Evolutionary conservation across 306 rosid genomes (phyloP), one percentile per base, ranked within the genome.

Genomic region (Begonia masoniana): DNA sequence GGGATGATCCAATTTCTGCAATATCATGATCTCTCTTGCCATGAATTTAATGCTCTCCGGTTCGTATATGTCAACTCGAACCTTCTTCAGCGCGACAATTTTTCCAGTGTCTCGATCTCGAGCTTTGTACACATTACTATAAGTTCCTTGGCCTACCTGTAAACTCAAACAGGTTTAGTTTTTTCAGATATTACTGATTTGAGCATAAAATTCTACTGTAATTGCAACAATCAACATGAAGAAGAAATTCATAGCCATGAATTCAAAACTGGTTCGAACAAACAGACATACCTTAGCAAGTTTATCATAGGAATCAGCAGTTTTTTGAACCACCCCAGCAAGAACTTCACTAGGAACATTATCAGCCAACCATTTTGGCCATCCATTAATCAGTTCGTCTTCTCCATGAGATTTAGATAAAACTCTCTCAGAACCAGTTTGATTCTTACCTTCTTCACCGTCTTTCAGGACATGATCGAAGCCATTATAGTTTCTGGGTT

Each of bases 121-220:
- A 62, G 97, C 95, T 82, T 85, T 85, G 55, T 85, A 85, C 51
- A 85, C 95, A 72, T 89, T 89, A 85, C 95, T 89, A 61, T 89
- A 85, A 59, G 95, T 89, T 78, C 97, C 97, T 63, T 89, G 84
- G n/a, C 95, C 97, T 62, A 85, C 88, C 97, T 89, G 57, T 57
- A 74, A 66, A 62, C 65, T 13, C 46, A 14, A 12, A n/a, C 35
- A 43, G 17, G 35, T 15, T 41, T 16, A 19, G 19, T 43, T 19
- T 42, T 57, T 39, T 13, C 24, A 16, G 26, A 57, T 14, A 41
- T 31, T 31, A 5, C 7, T 31, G 39, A 31, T 2, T 13, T 16
- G 11, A 14, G 23, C 60, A 43, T 13, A 49, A 10, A 31, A 39
- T 8, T 49, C 10, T 10, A 59, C 21, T 13, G 19, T 10, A 63